Percentiles rank a stretch among this genome's conserved stretches.
Evolutionary conservation across 768 basidiomycete species (phyloP).

Genomic region (Infundibulicybe gibba): DNA sequence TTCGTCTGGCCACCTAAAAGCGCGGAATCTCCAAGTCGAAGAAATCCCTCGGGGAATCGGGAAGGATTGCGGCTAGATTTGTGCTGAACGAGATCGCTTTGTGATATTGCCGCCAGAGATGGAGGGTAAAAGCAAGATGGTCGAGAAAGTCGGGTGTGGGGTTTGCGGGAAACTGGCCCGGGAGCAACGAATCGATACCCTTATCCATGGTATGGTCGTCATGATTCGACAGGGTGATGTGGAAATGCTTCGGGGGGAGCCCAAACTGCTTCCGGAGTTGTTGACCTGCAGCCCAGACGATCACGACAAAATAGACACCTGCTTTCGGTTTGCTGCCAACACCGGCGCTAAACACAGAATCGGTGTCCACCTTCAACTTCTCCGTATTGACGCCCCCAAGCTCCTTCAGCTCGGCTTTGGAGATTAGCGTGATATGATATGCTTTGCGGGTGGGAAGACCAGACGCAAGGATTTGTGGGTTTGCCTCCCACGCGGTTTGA

Average conservation of each 20-base stretch:
- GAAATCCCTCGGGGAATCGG: conserved; percentile 41
- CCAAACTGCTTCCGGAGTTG: conserved; percentile 43
- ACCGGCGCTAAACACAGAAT: conserved; percentile 31
- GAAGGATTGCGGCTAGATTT: conserved; percentile 23
- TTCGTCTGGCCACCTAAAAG: conserved; percentile 30
- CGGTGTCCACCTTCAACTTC: conserved; percentile 19
- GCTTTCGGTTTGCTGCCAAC: conserved; percentile 29
- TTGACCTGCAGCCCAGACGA: conserved; percentile 56
- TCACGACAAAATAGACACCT: conserved; percentile 42
- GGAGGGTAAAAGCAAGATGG: conserved; percentile 43
- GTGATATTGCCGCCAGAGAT: conserved; percentile 29
- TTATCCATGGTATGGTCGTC: conserved; percentile 45
- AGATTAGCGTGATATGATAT: conserved; percentile 38
- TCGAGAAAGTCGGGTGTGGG: conserved; percentile 35
- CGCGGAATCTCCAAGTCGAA: conserved; percentile 47
- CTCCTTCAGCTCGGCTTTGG: conserved; percentile 33
- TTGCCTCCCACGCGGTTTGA: neutral
- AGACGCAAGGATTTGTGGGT: neutral
- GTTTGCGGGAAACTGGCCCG: conserved; percentile 23
- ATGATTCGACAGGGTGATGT: conserved; percentile 41
- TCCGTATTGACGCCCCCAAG: conserved; percentile 17
- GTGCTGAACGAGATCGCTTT: conserved; percentile 28
- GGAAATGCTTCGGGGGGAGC: conserved; percentile 50
- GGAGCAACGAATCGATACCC: conserved; percentile 41
- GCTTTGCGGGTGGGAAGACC: conserved; percentile 6